Conservation (phyloP, 2,329 filamentous ascomycete genomes). For the Neoarthrinium moseri region DNA sequence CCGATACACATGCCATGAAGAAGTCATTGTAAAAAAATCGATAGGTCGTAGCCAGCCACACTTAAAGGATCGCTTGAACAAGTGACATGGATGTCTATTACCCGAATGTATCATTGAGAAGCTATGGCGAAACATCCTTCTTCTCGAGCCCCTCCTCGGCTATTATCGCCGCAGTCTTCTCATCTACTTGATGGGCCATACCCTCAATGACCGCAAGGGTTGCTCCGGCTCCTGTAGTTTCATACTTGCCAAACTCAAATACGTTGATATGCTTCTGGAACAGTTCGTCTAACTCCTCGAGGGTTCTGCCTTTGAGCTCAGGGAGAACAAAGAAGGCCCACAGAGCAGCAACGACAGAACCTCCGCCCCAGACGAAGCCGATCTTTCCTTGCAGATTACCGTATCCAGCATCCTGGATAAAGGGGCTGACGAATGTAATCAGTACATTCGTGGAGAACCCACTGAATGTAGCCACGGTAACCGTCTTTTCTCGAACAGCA, state of each 20-base stretch:
- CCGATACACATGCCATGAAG: too few relatives aligned
- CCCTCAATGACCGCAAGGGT: conserved; percentile 3
- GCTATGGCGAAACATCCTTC: neutral
- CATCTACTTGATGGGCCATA: conserved; percentile 1
- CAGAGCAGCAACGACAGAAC: conserved; percentile 19
- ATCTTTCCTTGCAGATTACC: conserved; percentile 21
- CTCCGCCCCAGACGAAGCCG: conserved; percentile 26
- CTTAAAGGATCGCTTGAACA: too few relatives aligned
- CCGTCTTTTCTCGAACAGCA: conserved; percentile 26
- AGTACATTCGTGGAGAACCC: conserved; percentile 23
- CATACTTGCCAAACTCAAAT: conserved; percentile 6
- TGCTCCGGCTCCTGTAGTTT: conserved; percentile 5
- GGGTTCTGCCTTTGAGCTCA: conserved; percentile 28
- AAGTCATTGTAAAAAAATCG: too few relatives aligned
- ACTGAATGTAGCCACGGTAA: conserved; percentile 23
- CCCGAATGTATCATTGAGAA: too few relatives aligned
- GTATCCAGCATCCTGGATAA: conserved; percentile 23
- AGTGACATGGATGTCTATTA: too few relatives aligned
- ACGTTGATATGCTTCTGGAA: conserved; percentile 17
- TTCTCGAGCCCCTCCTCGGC: conserved; percentile 1
- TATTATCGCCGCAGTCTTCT: conserved; percentile 1
- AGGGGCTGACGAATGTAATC: conserved; percentile 28
- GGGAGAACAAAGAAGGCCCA: conserved; percentile 28
- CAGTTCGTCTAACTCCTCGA: conserved; percentile 28
- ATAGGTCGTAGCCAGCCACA: too few relatives aligned